Base-by-base conservation (phyloP, 148 eudicot species). In the Cornus controversa region DNA sequence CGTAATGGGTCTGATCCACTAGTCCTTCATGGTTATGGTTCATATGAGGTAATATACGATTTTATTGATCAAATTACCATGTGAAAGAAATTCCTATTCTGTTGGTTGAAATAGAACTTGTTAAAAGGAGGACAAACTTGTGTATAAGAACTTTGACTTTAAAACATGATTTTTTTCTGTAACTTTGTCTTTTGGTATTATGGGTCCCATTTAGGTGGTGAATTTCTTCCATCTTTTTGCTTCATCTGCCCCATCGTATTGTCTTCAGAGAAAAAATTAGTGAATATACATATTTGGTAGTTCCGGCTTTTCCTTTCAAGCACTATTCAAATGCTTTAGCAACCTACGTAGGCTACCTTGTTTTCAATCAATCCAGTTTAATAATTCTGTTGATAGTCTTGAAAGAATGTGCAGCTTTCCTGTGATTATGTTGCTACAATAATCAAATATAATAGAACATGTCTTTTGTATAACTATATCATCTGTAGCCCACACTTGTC, bases 1-100 rank as follows among this genome's bases (percentile, higher is more conserved):
- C 97, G 90, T 87, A 96, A 95, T 83, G 96, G 97, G 60, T 89
- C 97, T 54, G 96, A 91, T 77, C 96, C 93, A 75, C 75, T 92
- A 57, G 85, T 89, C 71, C 85, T 95, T 53, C 89, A 91, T 84
- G 97, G 98, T 69, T 95, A 95, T 77, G 98, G 98, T 75, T 95
- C 98, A 62, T 95, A 95, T 77, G 96, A 92, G 98, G 98, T 95
- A 81, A 70, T 73, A 34, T 57, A 73, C 71, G 70, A 68, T 57
- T 40, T 40, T 40, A 40, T 40, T 6, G 25, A 40, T 50, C 60
- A 58, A 70, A 69, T 58, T 24, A 45, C 72, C 22, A 8, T 66
- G 11, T n/a, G 0, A 13, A 40, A 66, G 36, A 40, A 62, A 75
- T 40, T 69, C 60, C 60, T 40, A 60, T 67, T 26, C 66, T 15